Evolutionary conservation across 139 green algal genomes (phyloP).

Genomic region (Prasinococcaceae sp.): DNA sequence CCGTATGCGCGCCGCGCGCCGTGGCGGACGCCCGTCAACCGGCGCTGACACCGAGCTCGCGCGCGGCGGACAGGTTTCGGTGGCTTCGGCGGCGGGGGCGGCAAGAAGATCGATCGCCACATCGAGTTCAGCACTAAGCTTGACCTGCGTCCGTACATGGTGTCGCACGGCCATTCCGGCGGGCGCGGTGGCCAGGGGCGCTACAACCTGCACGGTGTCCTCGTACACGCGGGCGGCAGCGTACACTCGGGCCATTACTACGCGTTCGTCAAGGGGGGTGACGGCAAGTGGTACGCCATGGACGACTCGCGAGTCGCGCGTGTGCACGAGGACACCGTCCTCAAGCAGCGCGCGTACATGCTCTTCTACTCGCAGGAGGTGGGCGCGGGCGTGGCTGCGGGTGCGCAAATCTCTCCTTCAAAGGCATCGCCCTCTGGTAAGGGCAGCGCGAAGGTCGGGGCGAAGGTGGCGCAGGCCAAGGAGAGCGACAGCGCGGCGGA

Average conservation of each 20-base stretch:
- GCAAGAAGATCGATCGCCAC: slow-evolving; percentile 63
- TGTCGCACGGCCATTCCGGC: too few species aligned
- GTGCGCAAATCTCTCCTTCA: too few species aligned
- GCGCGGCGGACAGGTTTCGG: too few species aligned
- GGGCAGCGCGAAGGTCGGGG: too few species aligned
- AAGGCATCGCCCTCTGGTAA: too few species aligned
- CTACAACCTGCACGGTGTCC: slow-evolving; percentile 75
- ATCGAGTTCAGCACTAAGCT: slow-evolving; percentile 62
- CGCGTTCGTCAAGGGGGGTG: slow-evolving; percentile 58
- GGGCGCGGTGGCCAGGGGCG: too few species aligned
- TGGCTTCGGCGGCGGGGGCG: slow-evolving; percentile 13
- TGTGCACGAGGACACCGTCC: slow-evolving; percentile 53
- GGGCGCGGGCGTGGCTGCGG: too few species aligned
- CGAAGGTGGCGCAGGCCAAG: too few species aligned
- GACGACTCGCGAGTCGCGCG: slow-evolving; percentile 57
- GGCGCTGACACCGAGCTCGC: too few species aligned
- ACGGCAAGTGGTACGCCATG: slow-evolving; percentile 66
- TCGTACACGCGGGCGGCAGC: slow-evolving; percentile 73
- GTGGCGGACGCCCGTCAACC: too few species aligned
- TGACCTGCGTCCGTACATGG: slow-evolving; percentile 64
- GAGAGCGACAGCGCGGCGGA: too few species aligned
- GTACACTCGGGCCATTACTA: slow-evolving; percentile 81
- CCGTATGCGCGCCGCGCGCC: too few species aligned
- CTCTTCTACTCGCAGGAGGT: slow-evolving; percentile 64
- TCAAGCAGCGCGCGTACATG: slow-evolving; percentile 83